Evolutionary conservation across 2,329 filamentous ascomycete genomes (phyloP).

Genomic region (Calycina herbarum): DNA sequence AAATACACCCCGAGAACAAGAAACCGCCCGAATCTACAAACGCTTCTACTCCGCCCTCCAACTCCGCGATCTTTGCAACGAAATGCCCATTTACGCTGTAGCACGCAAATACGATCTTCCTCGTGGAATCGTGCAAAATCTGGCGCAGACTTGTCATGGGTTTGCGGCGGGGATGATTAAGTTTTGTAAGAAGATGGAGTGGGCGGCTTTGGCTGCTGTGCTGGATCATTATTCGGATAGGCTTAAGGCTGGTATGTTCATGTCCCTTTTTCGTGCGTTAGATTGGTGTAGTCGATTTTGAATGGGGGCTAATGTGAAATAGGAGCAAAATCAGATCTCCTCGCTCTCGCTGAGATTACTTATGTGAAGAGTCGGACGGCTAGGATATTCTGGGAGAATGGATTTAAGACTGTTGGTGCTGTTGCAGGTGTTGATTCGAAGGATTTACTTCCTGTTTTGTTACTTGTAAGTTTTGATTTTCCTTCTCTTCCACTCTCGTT

Average conservation of each 20-base stretch:
- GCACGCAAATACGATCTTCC: constrained; percentile 70
- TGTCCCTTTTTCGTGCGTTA: neutral
- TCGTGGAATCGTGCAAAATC: constrained; percentile 68
- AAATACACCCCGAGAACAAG: constrained; percentile 58
- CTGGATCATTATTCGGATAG: constrained; percentile 76
- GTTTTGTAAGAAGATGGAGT: constrained; percentile 76
- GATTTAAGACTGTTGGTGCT: constrained; percentile 65
- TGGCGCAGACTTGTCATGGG: constrained; percentile 74
- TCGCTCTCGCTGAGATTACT: constrained; percentile 69
- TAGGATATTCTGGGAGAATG: constrained; percentile 73
- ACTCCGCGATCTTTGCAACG: constrained; percentile 76
- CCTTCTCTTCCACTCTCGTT: neutral
- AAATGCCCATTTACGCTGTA: constrained; percentile 68
- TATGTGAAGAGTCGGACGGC: constrained; percentile 79
- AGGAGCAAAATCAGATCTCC: constrained; percentile 68
- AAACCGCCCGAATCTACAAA: constrained; percentile 63
- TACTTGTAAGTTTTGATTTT: constrained; percentile 55
- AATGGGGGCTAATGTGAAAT: constrained; percentile 9
- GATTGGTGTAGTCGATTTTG: neutral
- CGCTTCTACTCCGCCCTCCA: constrained; percentile 76
- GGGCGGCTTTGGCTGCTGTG: constrained; percentile 69
- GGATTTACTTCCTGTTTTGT: constrained; percentile 69
- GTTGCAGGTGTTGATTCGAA: constrained; percentile 68
- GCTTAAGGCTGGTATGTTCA: constrained; percentile 53
- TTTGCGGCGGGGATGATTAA: constrained; percentile 79